Base-by-base conservation (phyloP, 257 asterid species). In the Capsicum chinense region DNA sequence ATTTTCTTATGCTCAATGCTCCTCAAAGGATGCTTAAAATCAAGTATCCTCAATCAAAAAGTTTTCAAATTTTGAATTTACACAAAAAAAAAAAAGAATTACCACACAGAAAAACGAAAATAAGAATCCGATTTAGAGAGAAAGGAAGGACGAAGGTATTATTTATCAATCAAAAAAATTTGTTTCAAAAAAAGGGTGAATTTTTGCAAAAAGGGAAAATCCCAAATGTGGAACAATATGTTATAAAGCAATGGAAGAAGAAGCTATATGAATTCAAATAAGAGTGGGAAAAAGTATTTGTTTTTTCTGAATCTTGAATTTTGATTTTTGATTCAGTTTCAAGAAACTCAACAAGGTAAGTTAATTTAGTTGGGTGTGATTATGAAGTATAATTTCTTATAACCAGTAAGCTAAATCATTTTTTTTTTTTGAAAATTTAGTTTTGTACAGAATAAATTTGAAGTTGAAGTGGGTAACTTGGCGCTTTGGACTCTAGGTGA, bases 161-260 rank as follows among this genome's bases (percentile, higher is more conserved):
- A 44, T 44, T 44, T 82, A 89, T 84, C 78, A 86, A 89, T 81
- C 83, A 79, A 84, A 88, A 85, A 84, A 84, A 85, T 83, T 54
- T 78, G 17, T 54, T 54, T 78, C 81, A 76, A 8, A 52, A 42
- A 0, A 12, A 26, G 33, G 39, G 57, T 71, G 57, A 44, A 16
- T 17, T 71, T 26, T 48, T 39, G 58, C 63, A 92, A 90, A 93
- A 88, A 86, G 87, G 89, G 84, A 66, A 74, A 86, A 82, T 67
- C 44, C 83, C 63, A 90, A 90, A 92, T 92, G 92, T 85, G 87
- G 76, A 90, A 87, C 80, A 70, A 82, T 73, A 26, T 26, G 33
- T 88, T 87, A 90, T 85, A 83, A 83, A 85, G 92, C 94, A 89
- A 92, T 85, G 92, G 88, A 85, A 60, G 93, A 86, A 84, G 91